Evolutionary conservation across 306 rosid species (phyloP).

Genomic region (Cucurbita maxima): DNA sequence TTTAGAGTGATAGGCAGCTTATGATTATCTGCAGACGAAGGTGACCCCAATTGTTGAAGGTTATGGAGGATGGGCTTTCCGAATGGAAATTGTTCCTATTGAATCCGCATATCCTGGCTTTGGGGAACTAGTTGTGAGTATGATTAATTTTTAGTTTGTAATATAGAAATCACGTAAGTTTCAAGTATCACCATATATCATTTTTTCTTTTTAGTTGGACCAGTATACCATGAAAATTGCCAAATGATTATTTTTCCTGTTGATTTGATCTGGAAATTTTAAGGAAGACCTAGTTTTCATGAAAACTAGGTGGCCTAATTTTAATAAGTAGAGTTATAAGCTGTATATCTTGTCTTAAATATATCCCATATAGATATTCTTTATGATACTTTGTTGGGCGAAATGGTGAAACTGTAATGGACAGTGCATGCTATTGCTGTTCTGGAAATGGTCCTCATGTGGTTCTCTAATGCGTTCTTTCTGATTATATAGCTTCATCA

Average conservation of each 20-base stretch:
- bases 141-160: background rate
- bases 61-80: constrained; percentile 98
- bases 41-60: constrained; percentile 98
- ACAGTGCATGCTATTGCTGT: background rate
- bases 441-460: background rate
- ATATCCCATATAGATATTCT: background rate
- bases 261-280: background rate
- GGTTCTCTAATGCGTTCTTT: background rate
- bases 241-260: background rate
- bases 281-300: background rate
- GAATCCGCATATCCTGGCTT: constrained; percentile 98
- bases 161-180: background rate
- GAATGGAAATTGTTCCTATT: constrained; percentile 86
- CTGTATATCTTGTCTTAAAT: background rate
- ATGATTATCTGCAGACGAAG: constrained; percentile 59
- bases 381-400: background rate
- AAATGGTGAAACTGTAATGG: background rate
- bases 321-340: background rate
- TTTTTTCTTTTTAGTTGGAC: background rate
- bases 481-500: background rate
- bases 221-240: background rate
- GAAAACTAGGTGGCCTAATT: background rate
- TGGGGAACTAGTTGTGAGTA: constrained; percentile 93
- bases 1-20: constrained; percentile 18
- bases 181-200: background rate